These are phyloP conservation scores for Syzygium oleosum DNA, from an alignment of 345 rosid species.

Conservation along the genomic window DNA sequence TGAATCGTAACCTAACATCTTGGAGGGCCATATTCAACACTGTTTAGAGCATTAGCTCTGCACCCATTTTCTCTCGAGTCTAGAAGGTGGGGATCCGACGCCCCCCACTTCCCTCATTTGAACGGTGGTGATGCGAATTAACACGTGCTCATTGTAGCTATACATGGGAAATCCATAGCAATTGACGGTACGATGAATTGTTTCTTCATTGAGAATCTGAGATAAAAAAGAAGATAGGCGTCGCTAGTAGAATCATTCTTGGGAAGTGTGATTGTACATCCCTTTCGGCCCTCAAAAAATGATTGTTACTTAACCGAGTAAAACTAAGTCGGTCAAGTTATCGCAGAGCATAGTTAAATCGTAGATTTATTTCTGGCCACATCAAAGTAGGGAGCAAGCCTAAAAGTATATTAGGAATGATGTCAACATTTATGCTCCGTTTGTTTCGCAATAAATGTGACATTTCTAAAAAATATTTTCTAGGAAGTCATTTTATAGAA, in stretches of 20 bases:
- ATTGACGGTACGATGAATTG: not conserved
- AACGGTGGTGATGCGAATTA: not conserved
- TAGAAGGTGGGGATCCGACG: not conserved
- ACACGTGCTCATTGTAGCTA: not conserved
- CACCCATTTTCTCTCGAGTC: not conserved
- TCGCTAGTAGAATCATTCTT: rapidly evolving
- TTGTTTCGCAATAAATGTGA: too few species aligned
- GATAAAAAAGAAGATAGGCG: not conserved
- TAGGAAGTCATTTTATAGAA: too few species aligned
- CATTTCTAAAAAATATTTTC: too few species aligned
- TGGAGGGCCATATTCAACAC: not conserved
- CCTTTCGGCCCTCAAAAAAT: rapidly evolving
- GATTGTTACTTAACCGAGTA: not conserved
- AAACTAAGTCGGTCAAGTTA: not conserved
- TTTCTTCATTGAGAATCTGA: too few species aligned
- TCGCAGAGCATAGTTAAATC: not conserved
- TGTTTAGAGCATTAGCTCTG: not conserved
- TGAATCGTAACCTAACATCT: not conserved
- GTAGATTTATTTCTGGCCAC: not conserved
- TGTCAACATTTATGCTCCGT: too few species aligned
- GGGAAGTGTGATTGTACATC: rapidly evolving
- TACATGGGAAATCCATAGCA: rapidly evolving
- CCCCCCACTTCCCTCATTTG: not conserved
- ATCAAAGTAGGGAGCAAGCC: not conserved
- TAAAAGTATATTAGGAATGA: not conserved